phyloP scores from a whole-genome alignment of 768 basidiomycete species.

The Leccinum incarnatum region DNA sequence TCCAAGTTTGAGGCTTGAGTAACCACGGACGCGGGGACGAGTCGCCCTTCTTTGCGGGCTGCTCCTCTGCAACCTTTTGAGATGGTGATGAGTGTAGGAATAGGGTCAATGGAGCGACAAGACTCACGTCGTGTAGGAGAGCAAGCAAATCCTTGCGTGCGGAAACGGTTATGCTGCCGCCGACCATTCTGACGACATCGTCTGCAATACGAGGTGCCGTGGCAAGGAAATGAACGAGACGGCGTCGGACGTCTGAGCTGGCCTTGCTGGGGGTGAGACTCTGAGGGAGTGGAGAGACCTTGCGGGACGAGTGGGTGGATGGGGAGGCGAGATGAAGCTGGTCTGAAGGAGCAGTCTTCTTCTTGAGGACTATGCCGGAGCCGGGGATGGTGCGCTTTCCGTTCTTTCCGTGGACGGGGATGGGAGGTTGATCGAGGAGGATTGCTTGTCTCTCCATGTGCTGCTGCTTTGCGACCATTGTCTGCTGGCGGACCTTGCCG shows the following conservation, averaged over 20 bases:
- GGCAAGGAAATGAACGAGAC: constrained; percentile 52
- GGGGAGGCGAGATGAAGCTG: constrained; percentile 31
- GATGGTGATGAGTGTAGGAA: background rate
- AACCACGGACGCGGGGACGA: constrained; percentile 45
- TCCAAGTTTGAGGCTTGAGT: constrained; percentile 59
- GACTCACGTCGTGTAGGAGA: constrained; percentile 51
- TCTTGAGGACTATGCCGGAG: constrained; percentile 28
- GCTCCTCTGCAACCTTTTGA: constrained; percentile 51
- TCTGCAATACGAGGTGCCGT: constrained; percentile 45
- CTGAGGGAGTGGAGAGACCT: constrained; percentile 29
- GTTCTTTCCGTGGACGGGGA: constrained; percentile 36
- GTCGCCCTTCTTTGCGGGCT: constrained; percentile 33
- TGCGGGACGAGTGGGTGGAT: constrained; percentile 29
- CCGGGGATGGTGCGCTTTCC: constrained; percentile 40
- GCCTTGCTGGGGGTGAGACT: constrained; percentile 17
- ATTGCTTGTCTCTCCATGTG: constrained; percentile 48
- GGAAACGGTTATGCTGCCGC: constrained; percentile 37
- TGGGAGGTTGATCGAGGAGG: constrained; percentile 39
- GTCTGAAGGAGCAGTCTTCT: constrained; percentile 28
- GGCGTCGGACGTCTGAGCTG: constrained; percentile 28
- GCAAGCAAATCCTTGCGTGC: constrained; percentile 43
- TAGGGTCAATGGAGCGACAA: background rate
- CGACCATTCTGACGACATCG: constrained; percentile 42
- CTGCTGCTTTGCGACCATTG: constrained; percentile 46
- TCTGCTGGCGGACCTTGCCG: constrained; percentile 46